phyloP scores from a whole-genome alignment of 345 rosid species.

The Gossypioides kirkii region DNA sequence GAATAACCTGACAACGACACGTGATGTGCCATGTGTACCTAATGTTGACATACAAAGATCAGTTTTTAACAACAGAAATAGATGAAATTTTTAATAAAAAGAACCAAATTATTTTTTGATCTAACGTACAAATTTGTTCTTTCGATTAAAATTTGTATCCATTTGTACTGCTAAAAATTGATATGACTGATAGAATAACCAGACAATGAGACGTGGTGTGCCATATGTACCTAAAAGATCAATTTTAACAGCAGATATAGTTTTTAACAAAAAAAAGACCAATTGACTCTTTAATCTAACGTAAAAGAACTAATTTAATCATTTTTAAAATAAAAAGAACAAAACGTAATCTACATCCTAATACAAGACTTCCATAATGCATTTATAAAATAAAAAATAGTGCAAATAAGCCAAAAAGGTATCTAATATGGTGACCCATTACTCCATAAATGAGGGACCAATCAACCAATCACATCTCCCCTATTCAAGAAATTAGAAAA shows the following conservation, averaged over 20 bases:
- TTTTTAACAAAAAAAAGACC: rapidly evolving
- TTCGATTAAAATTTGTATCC: too few species aligned
- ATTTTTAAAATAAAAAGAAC: rapidly evolving
- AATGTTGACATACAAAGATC: rapidly evolving
- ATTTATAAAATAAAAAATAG: neutral
- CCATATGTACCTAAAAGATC: rapidly evolving
- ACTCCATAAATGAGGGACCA: neutral
- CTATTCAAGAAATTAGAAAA: neutral
- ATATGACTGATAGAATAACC: too few species aligned
- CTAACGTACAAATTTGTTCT: rapidly evolving
- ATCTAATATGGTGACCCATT: neutral
- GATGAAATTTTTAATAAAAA: too few species aligned
- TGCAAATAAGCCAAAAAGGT: neutral
- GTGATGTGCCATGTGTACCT: rapidly evolving
- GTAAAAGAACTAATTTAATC: rapidly evolving
- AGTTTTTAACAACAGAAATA: too few species aligned
- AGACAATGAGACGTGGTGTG: rapidly evolving
- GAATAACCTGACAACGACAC: too few species aligned
- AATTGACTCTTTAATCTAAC: too few species aligned
- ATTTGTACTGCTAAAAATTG: too few species aligned
- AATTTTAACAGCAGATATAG: too few species aligned
- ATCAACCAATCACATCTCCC: constrained; percentile 9
- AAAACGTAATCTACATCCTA: too few species aligned
- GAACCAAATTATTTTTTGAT: rapidly evolving
- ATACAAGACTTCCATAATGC: too few species aligned